Conservation (phyloP, 495 filamentous ascomycete species). For the Neurospora hispaniola region DNA sequence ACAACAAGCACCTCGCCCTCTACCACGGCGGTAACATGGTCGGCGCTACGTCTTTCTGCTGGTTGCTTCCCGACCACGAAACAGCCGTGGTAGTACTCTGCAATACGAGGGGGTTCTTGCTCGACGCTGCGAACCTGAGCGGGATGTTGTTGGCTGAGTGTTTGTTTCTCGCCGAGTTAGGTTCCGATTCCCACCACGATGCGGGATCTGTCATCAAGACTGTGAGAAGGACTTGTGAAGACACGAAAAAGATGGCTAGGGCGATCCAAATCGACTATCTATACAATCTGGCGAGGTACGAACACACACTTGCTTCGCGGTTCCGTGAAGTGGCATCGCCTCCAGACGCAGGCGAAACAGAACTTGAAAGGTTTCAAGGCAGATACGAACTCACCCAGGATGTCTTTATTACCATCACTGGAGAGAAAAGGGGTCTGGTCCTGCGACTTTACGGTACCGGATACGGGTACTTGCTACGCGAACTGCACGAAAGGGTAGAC, state of each 20-base stretch:
- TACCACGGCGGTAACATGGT: conserved; percentile 19
- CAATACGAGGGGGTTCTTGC: conserved; percentile 10
- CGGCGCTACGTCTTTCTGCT: conserved; percentile 12
- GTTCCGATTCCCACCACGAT: neutral
- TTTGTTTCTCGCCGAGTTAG: neutral
- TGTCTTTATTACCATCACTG: neutral
- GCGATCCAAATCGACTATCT: conserved; percentile 1
- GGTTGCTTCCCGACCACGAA: conserved; percentile 2
- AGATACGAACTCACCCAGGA: neutral
- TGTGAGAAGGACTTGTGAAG: neutral
- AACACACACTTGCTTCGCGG: neutral
- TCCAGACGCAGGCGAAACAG: neutral
- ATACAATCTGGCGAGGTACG: neutral
- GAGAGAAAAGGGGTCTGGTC: neutral
- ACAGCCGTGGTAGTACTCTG: conserved; percentile 12
- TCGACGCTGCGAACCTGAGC: conserved; percentile 12
- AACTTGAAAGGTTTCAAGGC: neutral
- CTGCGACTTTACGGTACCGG: neutral
- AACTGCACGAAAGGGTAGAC: neutral
- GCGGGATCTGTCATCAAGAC: neutral
- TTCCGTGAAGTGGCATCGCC: neutral
- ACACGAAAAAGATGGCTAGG: neutral
- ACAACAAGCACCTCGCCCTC: conserved; percentile 5
- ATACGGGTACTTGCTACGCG: conserved; percentile 5
- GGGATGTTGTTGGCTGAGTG: conserved; percentile 8